Evolutionary conservation across 257 asterid species (phyloP), one percentile per base, ranked within the genome.

Genomic region (Solanum ahanhuiri): DNA sequence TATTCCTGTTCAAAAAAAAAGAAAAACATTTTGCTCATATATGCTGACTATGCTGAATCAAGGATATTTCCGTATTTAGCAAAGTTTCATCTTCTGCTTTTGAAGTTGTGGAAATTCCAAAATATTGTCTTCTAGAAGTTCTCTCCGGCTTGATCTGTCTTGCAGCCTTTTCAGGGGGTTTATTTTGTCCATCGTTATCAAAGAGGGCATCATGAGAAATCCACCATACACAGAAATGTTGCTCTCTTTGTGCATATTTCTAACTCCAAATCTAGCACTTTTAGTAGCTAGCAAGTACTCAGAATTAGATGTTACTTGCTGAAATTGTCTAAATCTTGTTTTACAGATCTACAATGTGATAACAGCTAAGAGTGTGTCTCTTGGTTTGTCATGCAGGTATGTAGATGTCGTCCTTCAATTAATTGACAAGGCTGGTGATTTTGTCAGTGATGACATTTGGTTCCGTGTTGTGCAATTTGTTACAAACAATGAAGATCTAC

Each of bases 341-440:
- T 25, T 79, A 45, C 41, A 17, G 84, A 79, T 79, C 39, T 79
- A 45, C 83, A 45, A 45, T 79, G 67, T 30, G 84, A 79, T 79
- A 45, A 79, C 63, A 79, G 41, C 84, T 79, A 28, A 45, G 28
- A 79, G 67, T 66, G 35, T 67, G 72, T 58, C 71, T 83, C 67
- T 51, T 73, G 77, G 66, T 75, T 71, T 71, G 66, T 9, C 83
- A 76, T 92, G 87, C 91, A 96, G 99, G 99, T 96, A 96, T 88
- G 98, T 96, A 51, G 99, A 96, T 89, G 99, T 96, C 87, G 92
- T 96, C 90, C 99, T 96, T 90, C 99, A 96, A 93, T 90, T 96
- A 93, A 96, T 96, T 91, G 99, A 96, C 93, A 96, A 96, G 94
- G 99, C 99, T 28, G 98, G 99, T 87, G 99, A 96, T 88, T 96